Percentiles rank a stretch among this genome's conserved stretches.
Conservation (phyloP, 2,329 filamentous ascomycete genomes). For the Trichoderma hamatum region DNA sequence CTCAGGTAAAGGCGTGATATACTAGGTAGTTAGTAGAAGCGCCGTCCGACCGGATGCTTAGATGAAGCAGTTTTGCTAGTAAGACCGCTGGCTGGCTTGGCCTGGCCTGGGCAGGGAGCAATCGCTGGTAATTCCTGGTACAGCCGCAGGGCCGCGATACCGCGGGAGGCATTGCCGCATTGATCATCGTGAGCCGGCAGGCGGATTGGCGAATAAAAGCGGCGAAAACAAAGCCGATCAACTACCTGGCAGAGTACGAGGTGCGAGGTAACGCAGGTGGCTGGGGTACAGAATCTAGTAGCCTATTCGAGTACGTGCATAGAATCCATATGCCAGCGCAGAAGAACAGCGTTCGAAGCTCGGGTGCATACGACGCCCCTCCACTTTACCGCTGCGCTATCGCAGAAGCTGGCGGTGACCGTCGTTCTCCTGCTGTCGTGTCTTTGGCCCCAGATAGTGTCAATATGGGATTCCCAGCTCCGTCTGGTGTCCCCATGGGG, state of each 20-base stretch:
- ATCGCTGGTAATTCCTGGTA: neutral
- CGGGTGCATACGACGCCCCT: neutral
- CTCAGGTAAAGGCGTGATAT: neutral
- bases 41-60: neutral
- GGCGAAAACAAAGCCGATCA: neutral
- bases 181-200: conserved; percentile 9
- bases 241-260: conserved; percentile 1
- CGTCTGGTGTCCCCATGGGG: conserved; percentile 22
- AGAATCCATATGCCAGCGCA: neutral
- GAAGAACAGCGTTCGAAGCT: neutral
- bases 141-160: neutral
- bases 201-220: neutral
- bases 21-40: conserved; percentile 10
- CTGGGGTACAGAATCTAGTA: neutral
- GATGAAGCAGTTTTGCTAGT: conserved; percentile 8
- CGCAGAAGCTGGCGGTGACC: conserved; percentile 13
- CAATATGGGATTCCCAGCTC: conserved; percentile 1
- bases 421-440: neutral
- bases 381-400: conserved; percentile 12
- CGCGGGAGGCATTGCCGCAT: conserved; percentile 23
- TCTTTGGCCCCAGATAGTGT: neutral
- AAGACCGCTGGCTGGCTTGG: neutral
- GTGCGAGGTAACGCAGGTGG: neutral
- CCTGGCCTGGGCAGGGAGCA: neutral
- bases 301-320: neutral